These are phyloP conservation scores for Sphagnum fallax DNA, from an alignment of 228 moss, liverwort and hornwort species.

Conservation along the genomic window DNA sequence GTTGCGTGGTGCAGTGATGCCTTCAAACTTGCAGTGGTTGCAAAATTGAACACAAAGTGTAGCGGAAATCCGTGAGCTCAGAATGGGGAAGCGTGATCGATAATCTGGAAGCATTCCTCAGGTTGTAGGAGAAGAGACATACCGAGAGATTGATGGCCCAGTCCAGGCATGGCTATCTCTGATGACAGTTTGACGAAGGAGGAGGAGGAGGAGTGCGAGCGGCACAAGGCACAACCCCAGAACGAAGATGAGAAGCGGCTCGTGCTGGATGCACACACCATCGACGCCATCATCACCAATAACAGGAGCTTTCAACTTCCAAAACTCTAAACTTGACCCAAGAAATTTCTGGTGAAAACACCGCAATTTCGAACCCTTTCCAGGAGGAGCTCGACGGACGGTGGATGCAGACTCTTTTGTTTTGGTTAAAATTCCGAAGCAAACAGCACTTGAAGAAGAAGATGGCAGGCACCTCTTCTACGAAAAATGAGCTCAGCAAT, in stretches of 20 bases:
- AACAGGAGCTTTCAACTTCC: no score
- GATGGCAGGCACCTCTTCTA: no score
- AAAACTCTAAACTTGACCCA: no score
- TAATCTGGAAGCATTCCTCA: background rate
- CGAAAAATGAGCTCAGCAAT: no score
- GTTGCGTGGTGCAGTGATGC: background rate
- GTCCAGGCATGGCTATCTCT: slow-evolving; percentile 13
- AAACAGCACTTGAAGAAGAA: background rate
- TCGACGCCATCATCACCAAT: background rate
- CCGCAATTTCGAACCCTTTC: no score
- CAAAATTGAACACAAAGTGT: background rate
- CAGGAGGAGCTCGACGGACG: background rate
- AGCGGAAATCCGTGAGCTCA: background rate
- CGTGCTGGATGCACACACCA: slow-evolving; percentile 11
- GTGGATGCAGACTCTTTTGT: slow-evolving; percentile 32
- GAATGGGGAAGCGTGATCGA: background rate
- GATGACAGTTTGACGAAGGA: slow-evolving; percentile 4
- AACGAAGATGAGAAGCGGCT: slow-evolving; percentile 29
- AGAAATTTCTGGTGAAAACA: no score
- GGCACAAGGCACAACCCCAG: slow-evolving; percentile 20
- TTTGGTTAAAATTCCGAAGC: slow-evolving; percentile 20
- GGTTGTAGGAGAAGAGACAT: background rate
- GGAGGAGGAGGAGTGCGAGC: background rate
- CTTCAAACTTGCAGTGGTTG: background rate
- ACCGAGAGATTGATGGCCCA: slow-evolving; percentile 29